Percentiles rank a stretch among this genome's conserved stretches.
phyloP scores from a whole-genome alignment of 2,329 filamentous ascomycete genomes.

The Fusarium scirpi region DNA sequence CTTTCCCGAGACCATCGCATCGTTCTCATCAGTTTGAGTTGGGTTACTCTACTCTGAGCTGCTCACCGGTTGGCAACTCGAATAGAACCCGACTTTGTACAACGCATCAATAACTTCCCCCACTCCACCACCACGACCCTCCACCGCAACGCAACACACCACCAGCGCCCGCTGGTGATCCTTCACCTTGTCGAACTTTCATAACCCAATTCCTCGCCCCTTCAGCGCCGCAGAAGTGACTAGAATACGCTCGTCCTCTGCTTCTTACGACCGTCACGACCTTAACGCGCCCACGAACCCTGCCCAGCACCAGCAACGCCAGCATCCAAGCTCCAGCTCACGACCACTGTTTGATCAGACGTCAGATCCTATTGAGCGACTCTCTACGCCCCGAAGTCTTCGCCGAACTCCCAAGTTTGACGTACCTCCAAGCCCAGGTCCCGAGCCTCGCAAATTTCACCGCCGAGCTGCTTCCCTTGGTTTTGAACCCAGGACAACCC shows the following conservation, averaged over 20 bases:
- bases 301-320: constrained; percentile 62
- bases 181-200: constrained; percentile 61
- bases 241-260: constrained; percentile 54
- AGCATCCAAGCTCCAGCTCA: constrained; percentile 48
- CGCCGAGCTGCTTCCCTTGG: constrained; percentile 62
- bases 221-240: constrained; percentile 59
- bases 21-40: constrained; percentile 7
- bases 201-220: constrained; percentile 41
- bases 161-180: constrained; percentile 55
- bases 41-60: constrained; percentile 6
- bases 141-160: constrained; percentile 46
- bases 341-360: constrained; percentile 44
- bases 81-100: constrained; percentile 34
- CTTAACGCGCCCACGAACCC: constrained; percentile 60
- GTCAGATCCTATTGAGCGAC: constrained; percentile 56
- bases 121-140: constrained; percentile 39
- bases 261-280: constrained; percentile 67
- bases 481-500: constrained; percentile 57
- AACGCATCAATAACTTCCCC: constrained; percentile 37
- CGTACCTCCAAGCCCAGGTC: constrained; percentile 55
- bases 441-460: constrained; percentile 57
- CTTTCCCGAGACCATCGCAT: constrained; percentile 33
- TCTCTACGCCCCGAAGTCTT: constrained; percentile 60
- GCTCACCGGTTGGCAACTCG: constrained; percentile 9
- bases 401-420: constrained; percentile 66